Conservation (phyloP, 1,284 basidiomycete species). For the Xerocomus amazonicus region DNA sequence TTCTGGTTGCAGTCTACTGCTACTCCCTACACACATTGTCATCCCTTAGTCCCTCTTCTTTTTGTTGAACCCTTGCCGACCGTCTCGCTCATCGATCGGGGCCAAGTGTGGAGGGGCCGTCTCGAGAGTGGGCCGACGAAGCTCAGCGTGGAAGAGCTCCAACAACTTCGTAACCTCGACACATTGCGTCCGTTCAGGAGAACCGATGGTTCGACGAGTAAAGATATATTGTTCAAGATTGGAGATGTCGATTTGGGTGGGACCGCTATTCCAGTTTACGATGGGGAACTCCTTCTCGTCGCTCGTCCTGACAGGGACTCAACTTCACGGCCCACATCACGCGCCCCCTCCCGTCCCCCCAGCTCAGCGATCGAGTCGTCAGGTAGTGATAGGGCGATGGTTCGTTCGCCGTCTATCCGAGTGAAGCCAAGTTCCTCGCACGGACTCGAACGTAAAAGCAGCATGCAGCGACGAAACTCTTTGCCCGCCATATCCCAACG, state of each 20-base stretch:
- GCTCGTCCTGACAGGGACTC: slow-evolving; percentile 49
- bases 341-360: slow-evolving; percentile 58
- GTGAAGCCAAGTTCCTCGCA: slow-evolving; percentile 66
- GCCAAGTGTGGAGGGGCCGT: slow-evolving; percentile 58
- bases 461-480: slow-evolving; percentile 69
- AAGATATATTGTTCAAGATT: slow-evolving; percentile 32
- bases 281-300: slow-evolving; percentile 67
- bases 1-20: slow-evolving; percentile 59
- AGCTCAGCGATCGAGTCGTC: slow-evolving; percentile 50
- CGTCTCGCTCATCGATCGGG: slow-evolving; percentile 63
- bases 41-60: slow-evolving; percentile 61
- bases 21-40: slow-evolving; percentile 38
- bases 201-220: slow-evolving; percentile 14
- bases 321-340: slow-evolving; percentile 54
- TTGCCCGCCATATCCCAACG: slow-evolving; percentile 69
- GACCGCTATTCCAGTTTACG: slow-evolving; percentile 67
- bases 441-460: slow-evolving; percentile 68
- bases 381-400: slow-evolving; percentile 41
- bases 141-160: slow-evolving; percentile 51
- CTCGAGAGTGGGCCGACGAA: slow-evolving; percentile 53
- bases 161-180: slow-evolving; percentile 46
- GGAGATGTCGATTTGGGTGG: slow-evolving; percentile 54
- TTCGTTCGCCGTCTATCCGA: slow-evolving; percentile 67
- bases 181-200: slow-evolving; percentile 21
- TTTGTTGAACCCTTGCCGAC: slow-evolving; percentile 72